These are phyloP conservation scores for Fraxinus americana DNA, from an alignment of 257 asterid genomes.

Conservation along the genomic window DNA sequence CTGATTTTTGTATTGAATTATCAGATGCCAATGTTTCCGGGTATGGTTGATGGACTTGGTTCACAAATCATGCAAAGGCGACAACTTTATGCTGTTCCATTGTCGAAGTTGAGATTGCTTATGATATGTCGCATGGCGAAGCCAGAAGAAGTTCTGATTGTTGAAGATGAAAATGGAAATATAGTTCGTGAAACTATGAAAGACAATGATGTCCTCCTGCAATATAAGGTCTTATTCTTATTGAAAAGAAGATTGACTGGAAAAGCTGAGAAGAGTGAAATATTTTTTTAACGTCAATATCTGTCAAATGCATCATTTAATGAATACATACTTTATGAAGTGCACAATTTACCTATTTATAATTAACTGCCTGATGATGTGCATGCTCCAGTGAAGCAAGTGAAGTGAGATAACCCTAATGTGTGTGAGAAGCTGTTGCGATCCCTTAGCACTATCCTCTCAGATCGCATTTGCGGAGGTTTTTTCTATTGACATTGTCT, in stretches of 20 bases:
- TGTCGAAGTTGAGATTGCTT: constrained; percentile 90
- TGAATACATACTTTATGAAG: not conserved
- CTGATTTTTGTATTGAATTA: constrained; percentile 33
- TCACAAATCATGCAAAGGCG: constrained; percentile 82
- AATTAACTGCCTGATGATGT: not conserved
- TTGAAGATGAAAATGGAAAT: constrained; percentile 98
- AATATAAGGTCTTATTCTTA: constrained; percentile 65
- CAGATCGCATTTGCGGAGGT: not conserved
- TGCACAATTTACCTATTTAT: not conserved
- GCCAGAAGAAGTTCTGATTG: constrained; percentile 98
- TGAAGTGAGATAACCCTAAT: not conserved
- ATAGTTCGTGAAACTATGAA: constrained; percentile 98
- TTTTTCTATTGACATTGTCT: not conserved
- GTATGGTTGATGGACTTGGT: constrained; percentile 47
- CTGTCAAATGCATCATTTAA: too few species aligned
- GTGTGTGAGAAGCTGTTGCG: not conserved
- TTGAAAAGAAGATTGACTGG: not conserved
- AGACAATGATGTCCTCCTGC: constrained; percentile 97
- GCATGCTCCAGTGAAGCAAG: not conserved
- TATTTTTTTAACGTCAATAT: not conserved
- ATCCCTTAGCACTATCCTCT: not conserved
- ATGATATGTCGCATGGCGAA: constrained; percentile 99
- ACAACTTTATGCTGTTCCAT: constrained; percentile 81
- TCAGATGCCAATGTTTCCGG: constrained; percentile 76
- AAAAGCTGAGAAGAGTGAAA: not conserved